A percentile compares a stretch with the other conserved stretches of the same genome.
Conservation (phyloP, 148 eudicot species). For the Rhododendron kiyosumense region DNA sequence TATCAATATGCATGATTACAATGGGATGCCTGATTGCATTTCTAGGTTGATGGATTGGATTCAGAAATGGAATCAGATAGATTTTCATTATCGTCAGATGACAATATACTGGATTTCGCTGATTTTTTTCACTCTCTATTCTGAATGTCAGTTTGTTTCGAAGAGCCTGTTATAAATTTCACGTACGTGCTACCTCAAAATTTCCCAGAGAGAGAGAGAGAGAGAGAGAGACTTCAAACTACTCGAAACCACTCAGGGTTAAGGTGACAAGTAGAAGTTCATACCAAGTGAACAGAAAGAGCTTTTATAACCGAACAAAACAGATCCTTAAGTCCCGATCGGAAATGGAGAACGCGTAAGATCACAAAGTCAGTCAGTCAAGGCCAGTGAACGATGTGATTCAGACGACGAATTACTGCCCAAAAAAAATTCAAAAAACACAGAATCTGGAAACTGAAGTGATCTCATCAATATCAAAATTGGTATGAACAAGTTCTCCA, state of each 20-base stretch:
- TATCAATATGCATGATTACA: no score
- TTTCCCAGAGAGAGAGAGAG: no score
- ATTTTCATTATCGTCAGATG: no score
- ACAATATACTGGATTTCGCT: no score
- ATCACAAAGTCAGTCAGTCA: background rate
- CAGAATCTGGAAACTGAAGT: background rate
- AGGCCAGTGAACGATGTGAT: background rate
- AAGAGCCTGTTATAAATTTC: no score
- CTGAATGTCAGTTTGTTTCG: no score
- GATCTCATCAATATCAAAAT: background rate
- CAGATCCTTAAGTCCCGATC: background rate
- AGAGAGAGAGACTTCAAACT: no score
- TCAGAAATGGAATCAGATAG: no score
- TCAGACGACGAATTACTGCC: background rate
- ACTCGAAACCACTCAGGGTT: background rate
- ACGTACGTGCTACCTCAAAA: no score
- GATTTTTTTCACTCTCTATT: no score
- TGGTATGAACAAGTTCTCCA: background rate
- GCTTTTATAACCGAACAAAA: background rate
- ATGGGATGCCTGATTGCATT: no score
- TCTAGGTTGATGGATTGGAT: no score
- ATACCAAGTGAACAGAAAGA: background rate
- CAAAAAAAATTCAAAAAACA: background rate
- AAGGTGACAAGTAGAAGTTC: background rate
- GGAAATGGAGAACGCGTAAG: background rate